Evolutionary conservation across 495 filamentous ascomycete species (phyloP).

Genomic region (Viridothelium virens): DNA sequence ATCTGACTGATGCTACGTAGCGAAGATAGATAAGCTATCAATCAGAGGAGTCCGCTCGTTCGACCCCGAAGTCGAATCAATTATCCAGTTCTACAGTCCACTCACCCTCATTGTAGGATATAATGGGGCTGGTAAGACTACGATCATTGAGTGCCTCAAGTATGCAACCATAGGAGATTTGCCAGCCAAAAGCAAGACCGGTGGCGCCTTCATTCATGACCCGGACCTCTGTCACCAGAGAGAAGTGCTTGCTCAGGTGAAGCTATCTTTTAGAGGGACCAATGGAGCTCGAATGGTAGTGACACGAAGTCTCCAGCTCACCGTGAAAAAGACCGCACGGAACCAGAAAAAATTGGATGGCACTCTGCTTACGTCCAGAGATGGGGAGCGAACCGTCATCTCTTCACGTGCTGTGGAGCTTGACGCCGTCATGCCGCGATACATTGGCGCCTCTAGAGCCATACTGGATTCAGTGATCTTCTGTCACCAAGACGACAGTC

Average conservation of each 20-base stretch:
- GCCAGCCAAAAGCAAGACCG: constrained; percentile 79
- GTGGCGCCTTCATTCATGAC: constrained; percentile 94
- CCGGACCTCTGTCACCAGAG: constrained; percentile 86
- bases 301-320: constrained; percentile 74
- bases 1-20: constrained; percentile 28
- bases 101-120: constrained; percentile 92
- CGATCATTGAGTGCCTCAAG: constrained; percentile 98
- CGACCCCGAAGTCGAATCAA: constrained; percentile 20
- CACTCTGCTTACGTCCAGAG: constrained; percentile 59
- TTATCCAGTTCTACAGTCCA: constrained; percentile 82
- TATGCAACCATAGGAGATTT: constrained; percentile 94
- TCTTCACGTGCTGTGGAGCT: constrained; percentile 74
- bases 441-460: constrained; percentile 82
- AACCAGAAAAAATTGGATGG: constrained; percentile 74
- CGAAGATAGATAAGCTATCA: constrained; percentile 76
- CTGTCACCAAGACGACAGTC: constrained; percentile 94
- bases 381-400: constrained; percentile 70
- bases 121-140: constrained; percentile 97
- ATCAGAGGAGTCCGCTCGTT: constrained; percentile 33
- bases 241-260: constrained; percentile 85
- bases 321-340: constrained; percentile 69
- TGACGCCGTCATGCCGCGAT: constrained; percentile 73
- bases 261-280: constrained; percentile 72
- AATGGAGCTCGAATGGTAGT: constrained; percentile 69
- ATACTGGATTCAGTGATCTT: constrained; percentile 93